phyloP scores from a whole-genome alignment of 169 alveolate genomes.

The Hepatocystis sp. region DNA sequence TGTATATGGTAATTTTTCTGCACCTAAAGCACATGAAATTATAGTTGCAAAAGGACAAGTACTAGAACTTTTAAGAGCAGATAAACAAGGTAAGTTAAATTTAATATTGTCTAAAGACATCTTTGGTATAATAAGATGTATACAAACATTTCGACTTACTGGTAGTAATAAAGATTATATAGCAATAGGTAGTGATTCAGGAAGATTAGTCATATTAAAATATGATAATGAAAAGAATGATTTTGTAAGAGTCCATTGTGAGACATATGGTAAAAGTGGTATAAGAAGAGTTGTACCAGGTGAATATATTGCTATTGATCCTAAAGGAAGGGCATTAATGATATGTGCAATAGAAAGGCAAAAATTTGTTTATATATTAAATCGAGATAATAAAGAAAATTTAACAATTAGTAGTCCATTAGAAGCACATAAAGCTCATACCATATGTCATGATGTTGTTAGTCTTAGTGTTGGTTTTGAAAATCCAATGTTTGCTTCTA shows the following conservation, averaged over 20 bases:
- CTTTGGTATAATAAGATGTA: constrained; percentile 95
- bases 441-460: constrained; percentile 93
- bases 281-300: constrained; percentile 98
- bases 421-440: constrained; percentile 97
- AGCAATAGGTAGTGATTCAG: constrained; percentile 98
- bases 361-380: constrained; percentile 98
- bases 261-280: constrained; percentile 99
- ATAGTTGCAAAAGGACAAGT: constrained; percentile 96
- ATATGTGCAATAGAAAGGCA: constrained; percentile 98
- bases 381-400: constrained; percentile 94
- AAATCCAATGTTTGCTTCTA: constrained; percentile 97
- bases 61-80: constrained; percentile 95
- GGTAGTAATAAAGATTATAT: constrained; percentile 95
- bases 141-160: constrained; percentile 94
- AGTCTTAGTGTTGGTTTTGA: constrained; percentile 97
- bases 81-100: constrained; percentile 94
- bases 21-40: constrained; percentile 97
- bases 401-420: constrained; percentile 97
- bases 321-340: constrained; percentile 99
- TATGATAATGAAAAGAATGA: constrained; percentile 88
- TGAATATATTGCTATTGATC: constrained; percentile 99
- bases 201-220: constrained; percentile 95
- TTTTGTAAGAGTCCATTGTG: constrained; percentile 96
- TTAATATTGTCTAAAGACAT: constrained; percentile 92
- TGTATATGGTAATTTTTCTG: constrained; percentile 98